These are phyloP conservation scores for Prunus persica DNA, from an alignment of 306 rosid species.

Conservation along the genomic window Prunus_persica_NCBIv2 NC_034013.1:17759501-17760000, in stretches of 20 bases:
- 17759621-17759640: constrained; percentile 64
- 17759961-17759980: neutral
- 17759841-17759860: neutral
- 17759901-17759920: neutral
- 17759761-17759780: constrained; percentile 7
- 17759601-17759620: constrained; percentile 14
- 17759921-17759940: neutral
- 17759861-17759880: neutral
- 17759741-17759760: constrained; percentile 62
- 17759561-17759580: constrained; percentile 14
- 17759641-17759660: constrained; percentile 74
- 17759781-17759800: neutral
- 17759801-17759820: neutral
- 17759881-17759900: neutral
- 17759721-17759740: constrained; percentile 87
- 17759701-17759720: constrained; percentile 26
- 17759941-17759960: neutral
- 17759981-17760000: neutral
- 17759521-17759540: neutral
- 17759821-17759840: neutral
- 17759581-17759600: constrained; percentile 16
- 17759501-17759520: neutral
- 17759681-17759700: constrained; percentile 55
- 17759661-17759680: constrained; percentile 55
- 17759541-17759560: neutral